Percentiles rank a stretch among this genome's conserved stretches.
These are phyloP conservation scores for Trichosanthes cucumerina DNA, from an alignment of 306 rosid species.

Conservation along the genomic window DNA sequence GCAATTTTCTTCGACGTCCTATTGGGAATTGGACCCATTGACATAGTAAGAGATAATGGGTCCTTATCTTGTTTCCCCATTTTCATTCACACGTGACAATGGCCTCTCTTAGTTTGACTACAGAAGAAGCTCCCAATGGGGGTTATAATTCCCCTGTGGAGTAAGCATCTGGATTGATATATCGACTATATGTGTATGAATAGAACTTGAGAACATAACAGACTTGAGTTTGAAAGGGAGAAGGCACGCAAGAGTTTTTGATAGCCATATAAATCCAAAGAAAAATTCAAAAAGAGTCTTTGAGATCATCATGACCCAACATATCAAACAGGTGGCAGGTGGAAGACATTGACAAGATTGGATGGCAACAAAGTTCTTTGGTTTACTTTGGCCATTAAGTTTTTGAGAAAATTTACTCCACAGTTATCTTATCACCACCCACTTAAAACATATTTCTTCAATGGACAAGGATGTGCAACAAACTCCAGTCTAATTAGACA, in stretches of 20 bases:
- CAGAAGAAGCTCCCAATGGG: background rate
- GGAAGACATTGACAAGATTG: slow-evolving; percentile 35
- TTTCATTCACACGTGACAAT: slow-evolving; percentile 6
- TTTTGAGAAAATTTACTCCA: background rate
- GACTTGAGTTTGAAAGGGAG: slow-evolving; percentile 13
- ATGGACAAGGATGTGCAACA: slow-evolving; percentile 21
- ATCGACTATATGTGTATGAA: background rate
- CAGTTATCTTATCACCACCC: background rate
- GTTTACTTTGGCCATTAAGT: slow-evolving; percentile 17
- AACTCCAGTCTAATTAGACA: slow-evolving; percentile 20
- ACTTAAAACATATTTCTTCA: slow-evolving; percentile 15
- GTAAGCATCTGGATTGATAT: background rate
- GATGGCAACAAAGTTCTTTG: slow-evolving; percentile 28
- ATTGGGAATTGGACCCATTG: background rate
- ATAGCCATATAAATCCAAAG: slow-evolving; percentile 33
- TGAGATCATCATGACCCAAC: slow-evolving; percentile 5
- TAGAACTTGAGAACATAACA: background rate
- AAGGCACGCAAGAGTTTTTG: slow-evolving; percentile 13
- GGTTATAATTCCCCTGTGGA: slow-evolving; percentile 1
- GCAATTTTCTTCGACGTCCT: slow-evolving; percentile 17
- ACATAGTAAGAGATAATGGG: background rate
- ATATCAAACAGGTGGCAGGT: slow-evolving; percentile 14
- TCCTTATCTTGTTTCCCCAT: slow-evolving; percentile 10
- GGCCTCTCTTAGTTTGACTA: slow-evolving; percentile 7
- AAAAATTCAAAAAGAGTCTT: background rate